Percentiles rank a stretch among this genome's conserved stretches.
phyloP scores from a whole-genome alignment of 371 early-diverging fungal genomes.

The Apophysomyces ossiformis region DNA sequence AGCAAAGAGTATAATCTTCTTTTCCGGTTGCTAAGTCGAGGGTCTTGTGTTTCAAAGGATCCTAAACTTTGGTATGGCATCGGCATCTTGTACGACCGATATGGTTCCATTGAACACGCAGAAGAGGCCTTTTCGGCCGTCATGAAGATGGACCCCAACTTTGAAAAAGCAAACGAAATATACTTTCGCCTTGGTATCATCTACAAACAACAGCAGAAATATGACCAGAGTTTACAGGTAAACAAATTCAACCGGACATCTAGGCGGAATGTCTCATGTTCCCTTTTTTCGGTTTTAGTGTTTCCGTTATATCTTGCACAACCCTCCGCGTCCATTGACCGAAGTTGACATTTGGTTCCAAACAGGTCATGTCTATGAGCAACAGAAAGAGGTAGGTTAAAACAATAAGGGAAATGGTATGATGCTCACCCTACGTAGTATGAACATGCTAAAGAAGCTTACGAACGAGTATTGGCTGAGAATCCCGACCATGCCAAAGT shows the following conservation, averaged over 20 bases:
- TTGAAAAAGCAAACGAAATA: constrained; percentile 96
- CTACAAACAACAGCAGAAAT: constrained; percentile 95
- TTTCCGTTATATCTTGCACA: constrained; percentile 88
- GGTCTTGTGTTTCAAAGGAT: constrained; percentile 57
- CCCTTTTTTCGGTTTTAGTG: constrained; percentile 46
- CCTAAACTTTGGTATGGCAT: constrained; percentile 99
- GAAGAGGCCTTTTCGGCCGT: constrained; percentile 97
- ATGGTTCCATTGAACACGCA: constrained; percentile 94
- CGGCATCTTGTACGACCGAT: constrained; percentile 96
- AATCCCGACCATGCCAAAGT: constrained; percentile 96
- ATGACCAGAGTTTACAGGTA: constrained; percentile 83
- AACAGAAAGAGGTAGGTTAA: constrained; percentile 83
- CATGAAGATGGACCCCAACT: constrained; percentile 85
- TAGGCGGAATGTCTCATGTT: neutral
- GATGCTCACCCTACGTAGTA: constrained; percentile 46
- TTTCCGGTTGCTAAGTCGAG: too few relatives aligned
- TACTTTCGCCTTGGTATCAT: constrained; percentile 97
- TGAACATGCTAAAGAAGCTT: constrained; percentile 85
- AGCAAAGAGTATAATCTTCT: neutral
- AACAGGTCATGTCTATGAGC: constrained; percentile 96
- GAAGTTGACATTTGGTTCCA: constrained; percentile 98
- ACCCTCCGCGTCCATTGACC: constrained; percentile 95
- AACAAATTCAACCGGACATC: neutral
- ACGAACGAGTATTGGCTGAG: constrained; percentile 87
- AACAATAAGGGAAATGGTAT: neutral